Evolutionary conservation across 2,329 filamentous ascomycete genomes (phyloP).

Genomic region (Penicillium decumbens): DNA sequence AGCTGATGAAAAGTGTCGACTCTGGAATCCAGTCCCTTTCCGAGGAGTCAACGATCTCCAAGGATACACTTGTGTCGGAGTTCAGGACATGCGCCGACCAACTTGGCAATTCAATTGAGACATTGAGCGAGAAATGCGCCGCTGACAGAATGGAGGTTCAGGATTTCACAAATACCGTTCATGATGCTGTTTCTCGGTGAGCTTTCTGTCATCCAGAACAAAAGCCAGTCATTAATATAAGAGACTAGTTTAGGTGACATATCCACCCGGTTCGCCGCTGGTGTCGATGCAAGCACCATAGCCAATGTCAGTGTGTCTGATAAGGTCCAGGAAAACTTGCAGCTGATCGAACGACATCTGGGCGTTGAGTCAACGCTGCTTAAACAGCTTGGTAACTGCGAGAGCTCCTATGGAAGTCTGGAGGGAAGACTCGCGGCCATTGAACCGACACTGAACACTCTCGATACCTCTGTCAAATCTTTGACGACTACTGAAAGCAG

Average conservation of each 20-base stretch:
- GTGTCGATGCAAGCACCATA: slow-evolving; percentile 16
- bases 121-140: slow-evolving; percentile 14
- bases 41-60: slow-evolving; percentile 11
- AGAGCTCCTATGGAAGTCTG: slow-evolving; percentile 16
- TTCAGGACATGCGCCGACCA: slow-evolving; percentile 14
- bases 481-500: slow-evolving; percentile 20
- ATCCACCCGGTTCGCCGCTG: slow-evolving; percentile 11
- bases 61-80: slow-evolving; percentile 11
- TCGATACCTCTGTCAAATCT: slow-evolving; percentile 21
- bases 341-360: slow-evolving; percentile 17
- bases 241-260: slow-evolving; percentile 22
- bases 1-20: slow-evolving; percentile 19
- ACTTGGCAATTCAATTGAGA: slow-evolving; percentile 13
- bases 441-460: slow-evolving; percentile 16
- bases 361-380: slow-evolving; percentile 16
- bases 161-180: slow-evolving; percentile 15
- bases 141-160: slow-evolving; percentile 16
- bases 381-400: slow-evolving; percentile 21
- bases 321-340: slow-evolving; percentile 22
- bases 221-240: background rate
- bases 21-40: slow-evolving; percentile 15
- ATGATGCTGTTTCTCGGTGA: slow-evolving; percentile 24
- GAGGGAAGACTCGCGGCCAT: slow-evolving; percentile 18
- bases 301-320: slow-evolving; percentile 11
- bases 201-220: slow-evolving; percentile 1